Evolutionary conservation across 2,329 filamentous ascomycete species (phyloP).

Genomic region (Phialophora chinensis): DNA sequence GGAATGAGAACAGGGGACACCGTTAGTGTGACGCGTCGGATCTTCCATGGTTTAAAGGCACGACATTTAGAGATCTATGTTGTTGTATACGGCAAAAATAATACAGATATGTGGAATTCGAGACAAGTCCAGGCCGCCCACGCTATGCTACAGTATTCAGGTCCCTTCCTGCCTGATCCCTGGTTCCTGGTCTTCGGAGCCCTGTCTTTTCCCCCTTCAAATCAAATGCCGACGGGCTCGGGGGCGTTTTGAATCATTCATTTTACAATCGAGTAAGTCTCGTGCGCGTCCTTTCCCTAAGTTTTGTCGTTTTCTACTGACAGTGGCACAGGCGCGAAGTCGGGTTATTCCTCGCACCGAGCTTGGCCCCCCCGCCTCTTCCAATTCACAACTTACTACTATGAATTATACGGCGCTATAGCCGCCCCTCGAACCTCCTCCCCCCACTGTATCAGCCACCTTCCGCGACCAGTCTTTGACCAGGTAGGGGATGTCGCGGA

Average conservation of each 20-base stretch:
- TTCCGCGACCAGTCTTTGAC: constrained; percentile 84
- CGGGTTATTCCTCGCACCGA: too few species aligned
- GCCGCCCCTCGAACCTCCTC: constrained; percentile 81
- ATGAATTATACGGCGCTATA: constrained; percentile 85
- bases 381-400: not conserved
- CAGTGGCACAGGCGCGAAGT: not conserved
- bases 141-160: not conserved
- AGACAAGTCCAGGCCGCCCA: not conserved
- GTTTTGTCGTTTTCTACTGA: not conserved
- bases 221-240: not conserved
- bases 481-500: constrained; percentile 90
- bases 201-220: too few species aligned
- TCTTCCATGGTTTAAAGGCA: not conserved
- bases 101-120: not conserved
- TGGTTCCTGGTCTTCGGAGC: not conserved
- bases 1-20: not conserved
- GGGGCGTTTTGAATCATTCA: not conserved
- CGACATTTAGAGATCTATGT: not conserved
- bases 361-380: too few species aligned
- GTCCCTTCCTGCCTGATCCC: not conserved
- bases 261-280: not conserved
- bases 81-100: not conserved
- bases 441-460: constrained; percentile 82
- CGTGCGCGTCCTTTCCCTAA: not conserved
- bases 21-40: too few species aligned